Conservation (phyloP, 352 stramenopile species). For the Phytophthora sp. region DNA sequence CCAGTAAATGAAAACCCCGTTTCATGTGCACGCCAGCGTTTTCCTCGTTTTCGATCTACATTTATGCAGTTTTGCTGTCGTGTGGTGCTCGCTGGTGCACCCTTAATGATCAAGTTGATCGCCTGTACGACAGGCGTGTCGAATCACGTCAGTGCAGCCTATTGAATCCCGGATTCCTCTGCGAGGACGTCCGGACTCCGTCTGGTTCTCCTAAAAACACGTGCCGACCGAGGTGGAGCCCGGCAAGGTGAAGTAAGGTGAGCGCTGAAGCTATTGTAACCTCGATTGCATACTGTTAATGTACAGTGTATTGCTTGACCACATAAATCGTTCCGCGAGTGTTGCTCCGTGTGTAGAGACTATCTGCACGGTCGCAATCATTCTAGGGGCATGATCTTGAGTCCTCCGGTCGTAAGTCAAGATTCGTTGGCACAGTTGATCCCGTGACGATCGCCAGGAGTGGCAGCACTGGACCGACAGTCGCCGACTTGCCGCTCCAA, state of each 20-base stretch:
- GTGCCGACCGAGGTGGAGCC: neutral
- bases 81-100: too few relatives aligned
- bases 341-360: neutral
- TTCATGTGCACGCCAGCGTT: slow-evolving; percentile 11
- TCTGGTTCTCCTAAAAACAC: slow-evolving; percentile 1
- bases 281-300: slow-evolving; percentile 3
- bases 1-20: neutral
- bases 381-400: too few relatives aligned
- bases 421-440: slow-evolving; percentile 1
- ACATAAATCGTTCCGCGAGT: slow-evolving; percentile 2
- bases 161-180: too few relatives aligned
- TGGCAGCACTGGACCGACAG: slow-evolving; percentile 19
- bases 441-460: slow-evolving; percentile 7
- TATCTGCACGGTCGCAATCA: neutral
- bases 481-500: slow-evolving; percentile 12
- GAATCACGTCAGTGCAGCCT: slow-evolving; percentile 10
- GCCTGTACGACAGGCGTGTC: slow-evolving; percentile 8
- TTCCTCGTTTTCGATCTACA: neutral
- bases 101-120: too few relatives aligned
- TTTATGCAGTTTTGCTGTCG: neutral
- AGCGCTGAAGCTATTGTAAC: slow-evolving; percentile 12
- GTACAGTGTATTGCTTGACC: too few relatives aligned
- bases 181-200: too few relatives aligned
- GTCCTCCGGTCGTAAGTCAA: slow-evolving; percentile 12
- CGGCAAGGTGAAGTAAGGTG: too few relatives aligned